These are phyloP conservation scores for Mortierella sp. DNA, from an alignment of 371 early-diverging fungal species.

Conservation along the genomic window DNA sequence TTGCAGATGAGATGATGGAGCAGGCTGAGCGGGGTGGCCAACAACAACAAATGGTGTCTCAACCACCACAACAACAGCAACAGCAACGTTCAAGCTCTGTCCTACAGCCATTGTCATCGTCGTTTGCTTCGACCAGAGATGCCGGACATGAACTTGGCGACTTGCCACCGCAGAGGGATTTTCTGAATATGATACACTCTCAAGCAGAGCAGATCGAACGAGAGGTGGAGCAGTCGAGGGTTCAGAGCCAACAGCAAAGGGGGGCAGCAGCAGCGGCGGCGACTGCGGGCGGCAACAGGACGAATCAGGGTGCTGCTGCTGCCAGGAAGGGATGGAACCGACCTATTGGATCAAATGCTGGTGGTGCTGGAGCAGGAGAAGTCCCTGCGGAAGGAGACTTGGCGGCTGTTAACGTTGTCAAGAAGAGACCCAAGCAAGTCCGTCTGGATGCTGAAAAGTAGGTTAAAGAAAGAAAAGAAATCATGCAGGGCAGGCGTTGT, in stretches of 20 bases:
- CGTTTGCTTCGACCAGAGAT: not conserved
- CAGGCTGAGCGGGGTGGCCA: conserved; percentile 29
- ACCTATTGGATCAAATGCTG: conserved; percentile 25
- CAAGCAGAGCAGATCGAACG: conserved; percentile 5
- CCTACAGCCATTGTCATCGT: not conserved
- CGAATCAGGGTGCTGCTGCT: conserved; percentile 15
- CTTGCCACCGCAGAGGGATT: conserved; percentile 37
- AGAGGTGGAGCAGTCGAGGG: not conserved
- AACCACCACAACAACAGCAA: not conserved
- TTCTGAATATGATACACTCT: conserved; percentile 26
- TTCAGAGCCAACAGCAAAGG: conserved; percentile 19
- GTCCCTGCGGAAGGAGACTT: conserved; percentile 26
- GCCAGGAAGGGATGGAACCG: conserved; percentile 13
- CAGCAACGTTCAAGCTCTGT: not conserved
- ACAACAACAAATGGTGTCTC: conserved; percentile 7
- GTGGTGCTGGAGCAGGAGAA: not conserved
- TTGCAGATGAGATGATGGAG: conserved; percentile 45
- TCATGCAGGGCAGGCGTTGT: not conserved
- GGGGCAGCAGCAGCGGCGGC: conserved; percentile 15
- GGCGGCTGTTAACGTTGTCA: conserved; percentile 24
- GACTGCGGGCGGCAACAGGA: too few relatives aligned
- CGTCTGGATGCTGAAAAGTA: conserved; percentile 44
- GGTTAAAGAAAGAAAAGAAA: too few relatives aligned
- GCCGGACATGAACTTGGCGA: not conserved
- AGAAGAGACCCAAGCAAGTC: conserved; percentile 37